Conservation (phyloP, 768 basidiomycete species). For the Tulasnella sp. region DNA sequence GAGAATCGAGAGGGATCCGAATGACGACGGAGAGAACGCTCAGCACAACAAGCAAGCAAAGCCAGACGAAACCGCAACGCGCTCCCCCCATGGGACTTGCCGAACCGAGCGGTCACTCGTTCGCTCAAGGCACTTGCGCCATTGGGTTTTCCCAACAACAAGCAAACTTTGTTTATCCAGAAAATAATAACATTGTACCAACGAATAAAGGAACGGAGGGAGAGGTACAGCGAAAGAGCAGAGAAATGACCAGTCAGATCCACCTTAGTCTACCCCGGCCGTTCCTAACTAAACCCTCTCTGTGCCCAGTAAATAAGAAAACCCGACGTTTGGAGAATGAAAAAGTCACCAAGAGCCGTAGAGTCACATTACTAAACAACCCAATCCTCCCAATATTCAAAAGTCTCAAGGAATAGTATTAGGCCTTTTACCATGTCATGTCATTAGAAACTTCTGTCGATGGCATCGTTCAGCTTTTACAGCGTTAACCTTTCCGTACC, state of each 20-base stretch:
- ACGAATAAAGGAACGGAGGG: not conserved
- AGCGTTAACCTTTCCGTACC: not conserved
- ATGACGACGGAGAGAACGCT: not conserved
- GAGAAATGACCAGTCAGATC: constrained; percentile 1
- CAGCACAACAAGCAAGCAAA: not conserved
- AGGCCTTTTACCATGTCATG: not conserved
- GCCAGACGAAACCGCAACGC: not conserved
- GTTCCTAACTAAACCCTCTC: not conserved
- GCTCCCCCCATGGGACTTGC: not conserved
- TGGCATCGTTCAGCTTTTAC: not conserved
- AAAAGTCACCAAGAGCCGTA: not conserved
- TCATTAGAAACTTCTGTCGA: not conserved
- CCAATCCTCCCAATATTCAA: not conserved
- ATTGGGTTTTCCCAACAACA: too few species aligned
- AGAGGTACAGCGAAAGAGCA: not conserved
- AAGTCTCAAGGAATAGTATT: not conserved
- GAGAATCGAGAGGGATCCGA: not conserved
- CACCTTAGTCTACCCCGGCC: not conserved
- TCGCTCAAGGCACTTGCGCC: too few species aligned
- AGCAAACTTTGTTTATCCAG: not conserved
- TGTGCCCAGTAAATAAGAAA: not conserved
- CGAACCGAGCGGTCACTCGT: too few species aligned
- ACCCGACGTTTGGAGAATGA: not conserved
- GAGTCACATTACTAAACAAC: not conserved
- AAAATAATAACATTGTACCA: not conserved